A percentile compares a stretch with the other conserved stretches of the same genome.
phyloP scores from a whole-genome alignment of 371 early-diverging fungal genomes.

The Phascolomyces articulosus region DNA sequence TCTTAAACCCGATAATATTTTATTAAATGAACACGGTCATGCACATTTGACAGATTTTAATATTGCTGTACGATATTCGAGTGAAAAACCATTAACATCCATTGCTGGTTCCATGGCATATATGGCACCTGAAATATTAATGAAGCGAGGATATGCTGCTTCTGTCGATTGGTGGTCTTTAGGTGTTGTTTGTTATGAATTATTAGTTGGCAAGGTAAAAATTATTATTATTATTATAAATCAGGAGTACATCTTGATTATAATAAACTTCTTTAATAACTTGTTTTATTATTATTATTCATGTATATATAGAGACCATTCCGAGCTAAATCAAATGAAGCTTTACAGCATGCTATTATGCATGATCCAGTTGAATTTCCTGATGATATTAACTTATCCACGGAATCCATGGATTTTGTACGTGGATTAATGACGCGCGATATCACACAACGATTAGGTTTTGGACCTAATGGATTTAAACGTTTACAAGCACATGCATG shows the following conservation, averaged over 20 bases:
- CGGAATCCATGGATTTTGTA: slow-evolving; percentile 59
- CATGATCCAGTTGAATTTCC: slow-evolving; percentile 64
- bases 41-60: slow-evolving; percentile 89
- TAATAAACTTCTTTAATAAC: too few relatives aligned
- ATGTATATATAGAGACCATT: slow-evolving; percentile 70
- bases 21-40: slow-evolving; percentile 83
- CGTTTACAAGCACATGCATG: slow-evolving; percentile 64
- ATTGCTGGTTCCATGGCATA: slow-evolving; percentile 78
- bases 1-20: slow-evolving; percentile 89
- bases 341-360: slow-evolving; percentile 69
- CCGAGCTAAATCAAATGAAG: slow-evolving; percentile 80
- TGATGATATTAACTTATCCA: slow-evolving; percentile 49
- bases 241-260: too few relatives aligned
- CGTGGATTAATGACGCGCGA: slow-evolving; percentile 62
- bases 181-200: slow-evolving; percentile 84
- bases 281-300: slow-evolving; percentile 3
- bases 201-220: slow-evolving; percentile 72
- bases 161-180: slow-evolving; percentile 90
- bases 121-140: slow-evolving; percentile 79
- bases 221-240: too few relatives aligned
- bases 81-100: slow-evolving; percentile 59
- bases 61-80: slow-evolving; percentile 70
- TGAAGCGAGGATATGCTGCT: slow-evolving; percentile 66
- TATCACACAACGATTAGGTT: slow-evolving; percentile 61
- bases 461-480: slow-evolving; percentile 54